These are phyloP conservation scores for Stevia rebaudiana DNA, from an alignment of 140 eudicot genomes.

Conservation along the genomic window DNA sequence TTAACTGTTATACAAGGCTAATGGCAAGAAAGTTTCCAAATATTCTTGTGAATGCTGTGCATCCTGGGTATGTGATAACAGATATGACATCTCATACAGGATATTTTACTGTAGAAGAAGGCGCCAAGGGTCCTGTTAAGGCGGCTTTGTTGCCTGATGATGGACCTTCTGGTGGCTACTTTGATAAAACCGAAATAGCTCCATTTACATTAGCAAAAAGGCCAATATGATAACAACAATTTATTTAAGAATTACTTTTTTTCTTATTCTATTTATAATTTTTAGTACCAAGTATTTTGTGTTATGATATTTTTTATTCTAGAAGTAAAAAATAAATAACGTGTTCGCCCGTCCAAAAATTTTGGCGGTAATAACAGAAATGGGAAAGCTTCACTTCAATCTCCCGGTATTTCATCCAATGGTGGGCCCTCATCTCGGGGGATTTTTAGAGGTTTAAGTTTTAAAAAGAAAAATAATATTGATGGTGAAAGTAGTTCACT, in stretches of 20 bases:
- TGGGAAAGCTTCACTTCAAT: conserved; percentile 47
- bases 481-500: conserved; percentile 78
- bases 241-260: too few species aligned
- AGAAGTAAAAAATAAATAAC: too few species aligned
- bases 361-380: conserved; percentile 39
- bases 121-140: conserved; percentile 23
- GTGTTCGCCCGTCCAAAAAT: too few species aligned
- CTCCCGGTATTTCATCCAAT: conserved; percentile 42
- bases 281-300: too few species aligned
- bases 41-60: conserved; percentile 20
- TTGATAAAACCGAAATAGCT: conserved; percentile 10
- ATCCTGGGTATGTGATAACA: conserved; percentile 26
- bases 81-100: conserved; percentile 19
- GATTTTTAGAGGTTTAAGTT: conserved; percentile 63
- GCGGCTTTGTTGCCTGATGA: conserved; percentile 26
- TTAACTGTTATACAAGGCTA: conserved; percentile 23
- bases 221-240: background rate
- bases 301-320: too few species aligned
- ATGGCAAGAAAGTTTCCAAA: conserved; percentile 15
- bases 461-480: conserved; percentile 44
- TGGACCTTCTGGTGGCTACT: conserved; percentile 33
- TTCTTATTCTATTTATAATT: too few species aligned
- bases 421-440: conserved; percentile 48
- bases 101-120: conserved; percentile 17
- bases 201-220: background rate